These are phyloP conservation scores for Trichoderma atrobrunneum DNA, from an alignment of 2,329 filamentous ascomycete genomes.

Conservation along the genomic window DNA sequence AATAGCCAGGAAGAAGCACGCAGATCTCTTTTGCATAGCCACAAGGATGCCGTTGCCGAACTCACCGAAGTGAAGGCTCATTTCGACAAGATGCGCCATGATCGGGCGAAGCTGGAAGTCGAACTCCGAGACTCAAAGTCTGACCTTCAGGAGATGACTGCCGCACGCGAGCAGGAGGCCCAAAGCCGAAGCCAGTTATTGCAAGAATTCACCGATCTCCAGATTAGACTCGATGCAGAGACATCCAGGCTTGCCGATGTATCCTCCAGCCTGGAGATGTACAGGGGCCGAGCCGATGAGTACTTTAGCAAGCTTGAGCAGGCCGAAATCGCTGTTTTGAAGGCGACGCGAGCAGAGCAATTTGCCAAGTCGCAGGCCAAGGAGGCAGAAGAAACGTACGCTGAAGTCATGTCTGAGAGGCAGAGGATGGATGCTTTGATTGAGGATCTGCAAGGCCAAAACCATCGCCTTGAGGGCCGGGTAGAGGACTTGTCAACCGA, in stretches of 20 bases:
- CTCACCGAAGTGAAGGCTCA: slow-evolving; percentile 82
- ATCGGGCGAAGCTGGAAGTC: slow-evolving; percentile 75
- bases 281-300: slow-evolving; percentile 89
- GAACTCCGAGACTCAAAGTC: slow-evolving; percentile 81
- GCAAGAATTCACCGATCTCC: slow-evolving; percentile 88
- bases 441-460: slow-evolving; percentile 86
- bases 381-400: slow-evolving; percentile 88
- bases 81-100: slow-evolving; percentile 82
- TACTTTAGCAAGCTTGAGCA: slow-evolving; percentile 98
- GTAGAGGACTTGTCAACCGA: slow-evolving; percentile 91
- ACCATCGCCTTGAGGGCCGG: slow-evolving; percentile 85
- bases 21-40: slow-evolving; percentile 73
- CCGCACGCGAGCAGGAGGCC: slow-evolving; percentile 80
- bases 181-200: slow-evolving; percentile 85
- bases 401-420: slow-evolving; percentile 85
- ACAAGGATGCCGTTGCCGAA: slow-evolving; percentile 82
- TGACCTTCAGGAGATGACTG: slow-evolving; percentile 76
- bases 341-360: slow-evolving; percentile 86
- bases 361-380: slow-evolving; percentile 87
- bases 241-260: slow-evolving; percentile 81
- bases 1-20: slow-evolving; percentile 91
- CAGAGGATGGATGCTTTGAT: slow-evolving; percentile 84
- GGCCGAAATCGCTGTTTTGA: slow-evolving; percentile 91
- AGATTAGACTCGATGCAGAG: slow-evolving; percentile 89
- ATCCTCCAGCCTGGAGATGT: slow-evolving; percentile 77